Base-by-base conservation (phyloP, 208 protist species). In the Leptomonas pyrrhocoris region DNA sequence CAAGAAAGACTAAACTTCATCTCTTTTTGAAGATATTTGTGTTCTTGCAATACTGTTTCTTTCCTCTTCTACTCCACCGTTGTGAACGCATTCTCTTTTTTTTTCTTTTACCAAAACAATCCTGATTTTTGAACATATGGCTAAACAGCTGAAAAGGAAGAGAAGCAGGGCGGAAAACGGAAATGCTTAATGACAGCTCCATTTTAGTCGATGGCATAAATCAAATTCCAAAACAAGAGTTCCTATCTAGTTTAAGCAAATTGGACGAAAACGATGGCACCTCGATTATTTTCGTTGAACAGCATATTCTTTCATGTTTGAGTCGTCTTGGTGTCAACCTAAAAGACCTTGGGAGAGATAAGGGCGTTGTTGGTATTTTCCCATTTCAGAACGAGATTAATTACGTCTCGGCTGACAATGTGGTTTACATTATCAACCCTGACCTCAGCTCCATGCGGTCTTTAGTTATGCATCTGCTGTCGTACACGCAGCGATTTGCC, bases 401-500 rank as follows among this genome's bases (percentile, higher is more conserved):
- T 49, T 85, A 79, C 62, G 65, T 85, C 28, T 79, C 77, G 25
- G 77, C 79, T 19, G 74, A 86, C 6, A 82, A 80, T 28, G 56
- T 87, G 11, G 58, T 80, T 27, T 82, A 83, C 59, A 72, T 81
- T 31, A 15, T 88, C 30, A 80, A 64, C 51, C 72, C 80, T 21
- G 79, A 91, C 64, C 30, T 88, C 2, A 79, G 83, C 55, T 66
- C 43, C 31, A 68, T 87, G 56, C 72, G 78, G 5, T 55, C 71
- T 18, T 53, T 96, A 21, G 74, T 89, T 0, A 53, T 75, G 13
- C 84, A 84, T 56, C n/a, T 96, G 9, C 70, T 88, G 7, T 80
- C 76, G 16, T 89, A 89, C 55, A 77, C 78, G 42, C 77, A 87
- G 71, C 79, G 68, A 18, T 86, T 87, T 50, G 62, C 87, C 18